Percentiles rank a stretch among this genome's conserved stretches.
Evolutionary conservation across 331 rosid species (phyloP).

Genomic region (Saraca asoca): DNA sequence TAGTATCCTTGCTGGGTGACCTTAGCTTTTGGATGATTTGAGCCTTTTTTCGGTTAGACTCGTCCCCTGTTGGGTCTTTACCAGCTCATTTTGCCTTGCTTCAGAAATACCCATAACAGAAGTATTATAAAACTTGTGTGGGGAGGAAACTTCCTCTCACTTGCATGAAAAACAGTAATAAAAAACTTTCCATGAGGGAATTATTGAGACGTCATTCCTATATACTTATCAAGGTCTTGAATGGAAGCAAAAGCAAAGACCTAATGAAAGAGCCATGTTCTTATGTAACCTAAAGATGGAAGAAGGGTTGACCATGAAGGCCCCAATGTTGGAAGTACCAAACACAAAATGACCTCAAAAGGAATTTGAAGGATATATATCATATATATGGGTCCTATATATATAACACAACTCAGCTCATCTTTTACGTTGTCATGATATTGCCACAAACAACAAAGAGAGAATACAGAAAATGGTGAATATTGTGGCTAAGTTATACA

Average conservation of each 20-base stretch:
- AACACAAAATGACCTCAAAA: conserved; percentile 36
- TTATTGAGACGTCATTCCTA: conserved; percentile 55
- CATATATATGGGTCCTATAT: not conserved
- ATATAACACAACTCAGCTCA: conserved; percentile 33
- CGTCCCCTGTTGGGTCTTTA: too few relatives aligned
- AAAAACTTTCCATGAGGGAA: conserved; percentile 12
- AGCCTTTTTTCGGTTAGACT: too few relatives aligned
- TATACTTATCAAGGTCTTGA: conserved; percentile 43
- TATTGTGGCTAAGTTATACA: conserved; percentile 36
- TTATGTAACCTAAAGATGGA: conserved; percentile 67
- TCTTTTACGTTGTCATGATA: conserved; percentile 37
- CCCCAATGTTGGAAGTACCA: conserved; percentile 53
- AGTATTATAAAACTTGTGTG: too few relatives aligned
- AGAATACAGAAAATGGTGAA: conserved; percentile 4
- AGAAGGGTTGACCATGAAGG: conserved; percentile 56
- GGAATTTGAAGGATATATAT: conserved; percentile 13
- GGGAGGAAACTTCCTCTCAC: not conserved
- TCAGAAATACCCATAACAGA: too few relatives aligned
- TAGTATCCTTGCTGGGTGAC: too few relatives aligned
- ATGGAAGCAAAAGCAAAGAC: conserved; percentile 40
- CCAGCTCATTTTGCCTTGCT: too few relatives aligned
- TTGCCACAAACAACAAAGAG: conserved; percentile 32
- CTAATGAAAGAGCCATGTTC: conserved; percentile 63
- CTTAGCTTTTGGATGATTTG: too few relatives aligned
- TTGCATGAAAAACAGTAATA: conserved; percentile 19